Base-by-base conservation (phyloP, 2,329 filamentous ascomycete genomes). In the Pseudocercospora crystallina region DNA sequence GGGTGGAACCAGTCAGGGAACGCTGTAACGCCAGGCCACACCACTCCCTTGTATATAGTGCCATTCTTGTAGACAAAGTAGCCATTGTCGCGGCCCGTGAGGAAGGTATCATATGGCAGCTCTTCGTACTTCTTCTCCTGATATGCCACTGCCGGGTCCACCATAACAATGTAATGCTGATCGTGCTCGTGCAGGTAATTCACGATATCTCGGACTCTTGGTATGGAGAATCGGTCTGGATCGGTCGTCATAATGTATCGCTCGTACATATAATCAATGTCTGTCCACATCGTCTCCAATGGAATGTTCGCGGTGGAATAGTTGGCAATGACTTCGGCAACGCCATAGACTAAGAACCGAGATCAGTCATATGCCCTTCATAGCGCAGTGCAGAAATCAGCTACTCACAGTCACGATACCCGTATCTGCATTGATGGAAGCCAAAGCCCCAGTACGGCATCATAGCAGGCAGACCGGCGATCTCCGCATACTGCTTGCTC, bases 231-330 rank as follows among this genome's bases (percentile, higher is more conserved):
- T 26, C 84, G 73, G 2, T 83, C 75, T 0, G 82, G 80, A 56
- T 89, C 85, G 0, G 83, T 70, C 0, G 83, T 83, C 63, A 88
- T 87, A 40, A 86, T 75, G 26, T 76, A 70, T 51, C 82, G 73
- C 10, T 59, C 57, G 37, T 69, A 61, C 66, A 69, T 69, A 58
- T 69, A 53, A 31, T 53, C 66, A 30, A 68, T 64, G 43, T 64
- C 85, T n/a, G 81, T 85, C 85, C 85, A 89, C 67, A 89, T 84
- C 2, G 83, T 86, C 64, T 89, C 85, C 0, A 89, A 70, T 0
- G 85, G 85, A 49, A 89, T 88, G 0, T 70, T 71, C 3, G 83
- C 82, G 26, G 74, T 70, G n/a, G 80, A 83, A 64, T 87, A 87
- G 67, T 64, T 88, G 44, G 79, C 78, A 0, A 87, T 77, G 0